These are phyloP conservation scores for Auriculariales sp. DNA, from an alignment of 768 basidiomycete genomes.

Conservation along the genomic window DNA sequence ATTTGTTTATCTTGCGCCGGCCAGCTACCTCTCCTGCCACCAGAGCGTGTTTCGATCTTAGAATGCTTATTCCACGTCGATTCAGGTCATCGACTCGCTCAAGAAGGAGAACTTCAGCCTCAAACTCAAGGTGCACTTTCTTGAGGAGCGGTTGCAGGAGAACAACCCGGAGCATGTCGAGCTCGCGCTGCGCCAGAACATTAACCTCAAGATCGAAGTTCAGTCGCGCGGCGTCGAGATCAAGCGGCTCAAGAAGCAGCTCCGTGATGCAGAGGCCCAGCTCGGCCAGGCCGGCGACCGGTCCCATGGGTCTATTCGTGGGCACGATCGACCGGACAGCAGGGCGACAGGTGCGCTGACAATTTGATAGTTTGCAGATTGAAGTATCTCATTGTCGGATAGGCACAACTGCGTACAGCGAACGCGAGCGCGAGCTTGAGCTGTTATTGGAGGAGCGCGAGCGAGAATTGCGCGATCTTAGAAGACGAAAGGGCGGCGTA, in stretches of 20 bases:
- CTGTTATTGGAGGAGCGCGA: conserved; percentile 58
- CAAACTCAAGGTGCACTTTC: conserved; percentile 89
- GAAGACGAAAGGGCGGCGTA: conserved; percentile 24
- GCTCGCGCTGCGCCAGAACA: conserved; percentile 82
- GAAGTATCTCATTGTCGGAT: too few relatives aligned
- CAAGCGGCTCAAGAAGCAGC: conserved; percentile 82
- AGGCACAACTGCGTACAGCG: conserved; percentile 22
- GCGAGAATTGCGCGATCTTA: conserved; percentile 49
- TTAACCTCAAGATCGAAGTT: conserved; percentile 84
- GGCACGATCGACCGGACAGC: too few relatives aligned
- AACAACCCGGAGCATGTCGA: conserved; percentile 88
- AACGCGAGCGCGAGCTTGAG: conserved; percentile 62
- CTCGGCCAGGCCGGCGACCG: conserved; percentile 43
- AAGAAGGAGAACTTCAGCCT: conserved; percentile 97
- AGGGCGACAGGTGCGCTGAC: too few relatives aligned
- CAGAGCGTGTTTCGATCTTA: too few relatives aligned
- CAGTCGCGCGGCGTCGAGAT: conserved; percentile 81
- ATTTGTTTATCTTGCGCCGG: neutral
- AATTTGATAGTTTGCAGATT: too few relatives aligned
- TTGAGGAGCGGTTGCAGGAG: conserved; percentile 82
- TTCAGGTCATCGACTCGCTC: conserved; percentile 88
- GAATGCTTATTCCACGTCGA: too few relatives aligned
- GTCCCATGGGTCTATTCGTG: too few relatives aligned
- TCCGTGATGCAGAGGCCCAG: conserved; percentile 71
- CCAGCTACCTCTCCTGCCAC: too few relatives aligned